These are phyloP conservation scores for Paraphoma chrysanthemicola DNA, from an alignment of 2,329 filamentous ascomycete species.

Conservation along the genomic window DNA sequence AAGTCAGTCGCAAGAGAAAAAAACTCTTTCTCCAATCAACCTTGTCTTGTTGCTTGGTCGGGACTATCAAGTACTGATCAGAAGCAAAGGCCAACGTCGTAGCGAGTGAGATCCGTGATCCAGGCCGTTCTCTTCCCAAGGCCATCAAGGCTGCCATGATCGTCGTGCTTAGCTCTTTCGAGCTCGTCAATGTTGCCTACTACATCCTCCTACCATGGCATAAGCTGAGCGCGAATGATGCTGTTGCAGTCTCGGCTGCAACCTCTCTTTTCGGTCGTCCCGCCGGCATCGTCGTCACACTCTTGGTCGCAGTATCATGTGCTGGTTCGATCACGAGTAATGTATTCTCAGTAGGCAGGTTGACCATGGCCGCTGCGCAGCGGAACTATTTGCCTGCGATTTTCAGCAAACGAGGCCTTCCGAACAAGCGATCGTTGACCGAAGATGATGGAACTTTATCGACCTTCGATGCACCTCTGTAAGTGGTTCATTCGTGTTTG, in stretches of 20 bases:
- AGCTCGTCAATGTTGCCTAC: conserved; percentile 67
- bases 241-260: conserved; percentile 65
- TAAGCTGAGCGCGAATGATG: conserved; percentile 64
- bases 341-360: conserved; percentile 67
- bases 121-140: conserved; percentile 57
- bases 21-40: too few species aligned
- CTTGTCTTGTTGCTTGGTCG: too few species aligned
- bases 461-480: conserved; percentile 43
- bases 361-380: conserved; percentile 63
- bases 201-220: conserved; percentile 69
- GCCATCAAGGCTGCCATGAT: conserved; percentile 68
- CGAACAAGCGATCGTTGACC: conserved; percentile 9
- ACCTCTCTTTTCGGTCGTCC: conserved; percentile 58
- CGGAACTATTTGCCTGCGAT: conserved; percentile 44
- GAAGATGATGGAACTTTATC: conserved; percentile 6
- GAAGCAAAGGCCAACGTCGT: conserved; percentile 44
- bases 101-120: conserved; percentile 46
- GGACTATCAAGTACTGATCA: too few species aligned
- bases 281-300: conserved; percentile 62
- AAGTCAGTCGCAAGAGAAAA: conserved; percentile 19
- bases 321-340: conserved; percentile 69
- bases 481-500: conserved; percentile 5
- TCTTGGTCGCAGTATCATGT: conserved; percentile 66
- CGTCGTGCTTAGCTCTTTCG: conserved; percentile 65
- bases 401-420: conserved; percentile 39